Conservation (phyloP, 768 basidiomycete genomes). For the Strobilomyces confusus region DNA sequence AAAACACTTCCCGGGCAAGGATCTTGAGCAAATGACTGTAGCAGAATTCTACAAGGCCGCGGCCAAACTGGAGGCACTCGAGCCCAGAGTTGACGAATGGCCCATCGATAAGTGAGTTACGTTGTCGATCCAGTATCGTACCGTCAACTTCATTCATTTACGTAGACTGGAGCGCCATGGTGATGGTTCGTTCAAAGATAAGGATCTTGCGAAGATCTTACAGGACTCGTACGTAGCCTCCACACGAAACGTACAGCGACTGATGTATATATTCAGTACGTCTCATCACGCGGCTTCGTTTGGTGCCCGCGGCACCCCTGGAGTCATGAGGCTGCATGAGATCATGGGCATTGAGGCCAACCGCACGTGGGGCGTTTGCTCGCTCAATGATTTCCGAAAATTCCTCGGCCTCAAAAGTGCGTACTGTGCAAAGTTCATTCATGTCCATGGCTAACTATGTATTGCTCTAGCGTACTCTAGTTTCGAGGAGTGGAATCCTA, state of each 20-base stretch:
- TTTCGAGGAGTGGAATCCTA: constrained; percentile 81
- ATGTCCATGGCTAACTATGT: background rate
- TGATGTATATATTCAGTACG: constrained; percentile 41
- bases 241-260: background rate
- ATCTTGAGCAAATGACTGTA: constrained; percentile 42
- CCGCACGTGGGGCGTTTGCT: constrained; percentile 76
- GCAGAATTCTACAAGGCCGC: constrained; percentile 52
- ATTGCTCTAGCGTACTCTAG: constrained; percentile 49
- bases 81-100: constrained; percentile 57
- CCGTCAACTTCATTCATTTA: constrained; percentile 3
- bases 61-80: constrained; percentile 33
- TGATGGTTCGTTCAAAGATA: constrained; percentile 61
- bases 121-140: background rate
- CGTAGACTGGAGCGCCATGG: constrained; percentile 55
- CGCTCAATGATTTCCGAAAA: constrained; percentile 80
- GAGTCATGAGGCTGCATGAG: constrained; percentile 72
- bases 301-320: constrained; percentile 73
- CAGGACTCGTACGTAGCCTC: constrained; percentile 56
- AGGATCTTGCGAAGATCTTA: constrained; percentile 62
- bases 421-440: constrained; percentile 9
- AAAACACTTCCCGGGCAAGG: constrained; percentile 50
- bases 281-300: constrained; percentile 70
- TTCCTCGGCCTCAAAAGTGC: constrained; percentile 75
- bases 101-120: constrained; percentile 54
- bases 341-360: constrained; percentile 81